A percentile compares a stretch with the other conserved stretches of the same genome.
phyloP scores from a whole-genome alignment of 495 filamentous ascomycete species.

The Jackrogersella minutella region DNA sequence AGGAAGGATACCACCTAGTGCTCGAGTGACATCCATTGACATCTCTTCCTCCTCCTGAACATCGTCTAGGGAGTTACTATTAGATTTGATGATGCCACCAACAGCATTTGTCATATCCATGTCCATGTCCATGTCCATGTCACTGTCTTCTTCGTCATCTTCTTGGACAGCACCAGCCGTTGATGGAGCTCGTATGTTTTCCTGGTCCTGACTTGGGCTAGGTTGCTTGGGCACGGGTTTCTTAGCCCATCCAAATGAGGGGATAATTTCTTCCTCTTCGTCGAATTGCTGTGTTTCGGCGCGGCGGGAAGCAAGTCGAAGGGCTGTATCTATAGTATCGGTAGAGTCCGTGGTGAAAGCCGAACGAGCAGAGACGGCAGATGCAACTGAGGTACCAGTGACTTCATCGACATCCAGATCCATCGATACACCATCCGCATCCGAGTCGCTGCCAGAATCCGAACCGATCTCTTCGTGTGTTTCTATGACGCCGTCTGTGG shows the following conservation, averaged over 20 bases:
- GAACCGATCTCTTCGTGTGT: conserved; percentile 62
- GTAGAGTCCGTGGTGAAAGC: conserved; percentile 65
- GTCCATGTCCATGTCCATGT: conserved; percentile 55
- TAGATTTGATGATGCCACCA: conserved; percentile 62
- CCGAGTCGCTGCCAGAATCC: conserved; percentile 62
- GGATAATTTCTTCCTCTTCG: conserved; percentile 82
- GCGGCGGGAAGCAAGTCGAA: conserved; percentile 76
- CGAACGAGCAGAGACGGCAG: conserved; percentile 63
- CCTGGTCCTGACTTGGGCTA: conserved; percentile 21
- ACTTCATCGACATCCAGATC: conserved; percentile 73
- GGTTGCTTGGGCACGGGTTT: conserved; percentile 37
- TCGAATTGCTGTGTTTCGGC: conserved; percentile 77
- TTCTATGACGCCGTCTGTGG: conserved; percentile 66
- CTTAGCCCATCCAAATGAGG: conserved; percentile 61
- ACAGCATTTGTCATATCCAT: conserved; percentile 63
- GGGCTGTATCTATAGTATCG: conserved; percentile 73
- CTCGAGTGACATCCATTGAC: conserved; percentile 86
- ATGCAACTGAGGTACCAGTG: conserved; percentile 69
- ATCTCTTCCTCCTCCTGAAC: conserved; percentile 70
- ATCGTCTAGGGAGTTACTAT: conserved; percentile 37
- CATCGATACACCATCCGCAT: conserved; percentile 79
- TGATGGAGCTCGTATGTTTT: conserved; percentile 4
- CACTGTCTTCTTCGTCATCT: conserved; percentile 42
- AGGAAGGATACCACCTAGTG: conserved; percentile 81
- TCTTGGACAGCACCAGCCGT: conserved; percentile 3